Evolutionary conservation across 345 rosid genomes (phyloP), one percentile per base, ranked within the genome.

Genomic region (Brassica cretica): DNA sequence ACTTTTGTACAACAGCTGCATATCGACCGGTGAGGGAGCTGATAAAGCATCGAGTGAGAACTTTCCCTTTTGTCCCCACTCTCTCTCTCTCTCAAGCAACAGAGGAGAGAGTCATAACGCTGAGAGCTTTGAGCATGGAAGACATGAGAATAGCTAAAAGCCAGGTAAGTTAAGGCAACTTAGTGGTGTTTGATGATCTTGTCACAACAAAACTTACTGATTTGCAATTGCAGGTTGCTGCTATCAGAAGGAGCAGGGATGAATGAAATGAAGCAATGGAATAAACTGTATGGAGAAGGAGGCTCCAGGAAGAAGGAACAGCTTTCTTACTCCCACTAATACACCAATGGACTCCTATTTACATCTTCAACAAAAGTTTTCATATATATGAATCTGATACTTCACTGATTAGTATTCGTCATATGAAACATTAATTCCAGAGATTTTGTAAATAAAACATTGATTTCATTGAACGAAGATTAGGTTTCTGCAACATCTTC

Each of bases 301-400:
- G 98, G 98, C 37, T 88, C 97, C 10, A 94, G 96, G 82, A 94
- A 90, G 87, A 92, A 92, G 85, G 86, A 90, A 64, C 96, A 94
- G 61, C 81, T 92, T 35, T 80, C 91, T 68, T 92, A 92, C 86
- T 92, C 89, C 91, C 93, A 92, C 25, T 94, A 87, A 65, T 69
- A 37, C 39, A 9, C 19, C 10, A 18, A 55, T 16, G 25, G 10
- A 30, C 58, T 30, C 32, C n/a, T 44, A 7, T 29, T 25, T 27
- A 64, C 58, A 64, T 70, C 66, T 37, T 58, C 25, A 6, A 35
- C 70, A 5, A 35, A 9, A 9, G 70, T 53, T 70, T 58, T 56
- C 44, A 64, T 77, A 6, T 7, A 1, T 35, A 35, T 35, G 41
- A 35, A 1, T 35, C 39, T 18, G 15, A 64, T 71, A 77, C 39